Percentiles rank a stretch among this genome's conserved stretches.
phyloP scores from a whole-genome alignment of 202 grass and related monocot species.

The Panicum hallii region DNA sequence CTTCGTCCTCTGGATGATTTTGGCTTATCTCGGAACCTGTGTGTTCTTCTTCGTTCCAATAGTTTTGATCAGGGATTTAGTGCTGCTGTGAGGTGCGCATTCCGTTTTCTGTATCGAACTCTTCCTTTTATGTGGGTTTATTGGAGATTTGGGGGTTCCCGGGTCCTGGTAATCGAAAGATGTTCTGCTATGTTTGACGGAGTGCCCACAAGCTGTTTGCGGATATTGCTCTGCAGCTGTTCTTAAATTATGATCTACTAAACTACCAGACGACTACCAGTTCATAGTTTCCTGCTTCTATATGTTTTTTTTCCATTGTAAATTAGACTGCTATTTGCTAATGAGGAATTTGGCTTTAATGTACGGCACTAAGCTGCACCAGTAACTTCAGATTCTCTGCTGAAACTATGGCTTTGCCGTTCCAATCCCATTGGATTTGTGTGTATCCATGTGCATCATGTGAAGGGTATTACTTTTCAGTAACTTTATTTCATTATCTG shows the following conservation, averaged over 20 bases:
- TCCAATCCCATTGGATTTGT: background rate
- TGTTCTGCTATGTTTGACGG: background rate
- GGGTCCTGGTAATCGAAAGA: background rate
- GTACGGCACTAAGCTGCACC: background rate
- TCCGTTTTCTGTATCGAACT: background rate
- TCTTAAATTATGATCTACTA: background rate
- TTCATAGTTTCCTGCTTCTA: background rate
- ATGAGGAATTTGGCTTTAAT: background rate
- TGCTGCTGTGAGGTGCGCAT: background rate
- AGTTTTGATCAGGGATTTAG: background rate
- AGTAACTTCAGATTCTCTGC: background rate
- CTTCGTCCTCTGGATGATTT: slow-evolving; percentile 1
- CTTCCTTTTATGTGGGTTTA: background rate
- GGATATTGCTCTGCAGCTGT: slow-evolving; percentile 26
- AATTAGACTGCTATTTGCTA: background rate
- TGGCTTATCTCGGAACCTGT: background rate
- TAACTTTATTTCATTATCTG: background rate
- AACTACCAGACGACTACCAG: too few relatives aligned
- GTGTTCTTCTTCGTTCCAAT: background rate
- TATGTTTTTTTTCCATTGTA: background rate
- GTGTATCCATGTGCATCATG: background rate
- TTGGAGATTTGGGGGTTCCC: background rate
- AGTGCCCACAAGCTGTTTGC: slow-evolving; percentile 30
- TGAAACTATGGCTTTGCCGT: background rate
- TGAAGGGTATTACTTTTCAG: background rate